Base-by-base conservation (phyloP, 495 filamentous ascomycete species). In the Hypoxylon fragiforme region DNA sequence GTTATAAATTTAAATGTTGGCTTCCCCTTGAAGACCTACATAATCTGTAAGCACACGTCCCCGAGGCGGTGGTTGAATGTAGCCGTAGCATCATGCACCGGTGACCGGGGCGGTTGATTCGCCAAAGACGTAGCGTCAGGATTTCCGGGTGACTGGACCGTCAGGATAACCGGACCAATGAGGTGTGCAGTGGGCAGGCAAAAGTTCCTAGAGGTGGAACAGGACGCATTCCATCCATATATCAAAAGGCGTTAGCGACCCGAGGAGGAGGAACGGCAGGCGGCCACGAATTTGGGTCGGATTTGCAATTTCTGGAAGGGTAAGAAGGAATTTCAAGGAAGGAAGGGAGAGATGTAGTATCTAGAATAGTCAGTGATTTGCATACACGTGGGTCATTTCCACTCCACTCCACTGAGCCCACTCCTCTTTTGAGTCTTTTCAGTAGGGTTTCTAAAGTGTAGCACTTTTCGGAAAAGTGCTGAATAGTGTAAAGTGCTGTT, bases 61-160 rank as follows among this genome's bases (percentile, higher is more conserved):
- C 54, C 47, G 54, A 41, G 35, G 41, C 47, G 47, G 47, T 40
- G 22, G 28, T 46, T 16, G n/a, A 39, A 36, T 50, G 28, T 14
- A 42, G 24, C 24, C 24, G 4, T 28, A 28, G 34, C 46, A 8
- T 42, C 14, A 7, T 46, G 40, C 41, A 43, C 40, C 45, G 45
- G 54, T 34, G 40, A 44, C 44, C 32, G 44, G 44, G 45, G 38
- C 21, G 15, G n/a, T 11, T 52, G 20, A 18, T 37, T 50, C 46
- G 46, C 37, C 16, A 12, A 32, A 19, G 12, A n/a, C 14, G 18
- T 19, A 37, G 4, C 13, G 34, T 3, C 14, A 48, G 44, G 44
- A 48, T 37, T 12, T n/a, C 44, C 34, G 20, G 21, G 9, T 21
- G 31, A 40, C 35, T n/a, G 45, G 35, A 9, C 35, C n/a, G 22